These are phyloP conservation scores for Ustilago vetiveriae DNA, from an alignment of 1,284 basidiomycete genomes.

Conservation along the genomic window DNA sequence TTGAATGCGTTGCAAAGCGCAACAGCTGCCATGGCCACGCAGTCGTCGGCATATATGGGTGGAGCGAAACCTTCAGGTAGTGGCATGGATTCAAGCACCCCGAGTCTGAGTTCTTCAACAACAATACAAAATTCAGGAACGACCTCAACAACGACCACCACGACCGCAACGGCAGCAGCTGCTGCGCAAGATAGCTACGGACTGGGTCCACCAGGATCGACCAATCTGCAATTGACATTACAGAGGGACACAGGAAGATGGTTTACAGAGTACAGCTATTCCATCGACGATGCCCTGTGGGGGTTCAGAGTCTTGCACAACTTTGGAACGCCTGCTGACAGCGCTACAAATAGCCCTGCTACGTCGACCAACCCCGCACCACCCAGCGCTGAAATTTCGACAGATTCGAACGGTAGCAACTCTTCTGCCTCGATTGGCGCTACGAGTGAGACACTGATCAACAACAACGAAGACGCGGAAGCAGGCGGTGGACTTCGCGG, in stretches of 20 bases:
- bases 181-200: slow-evolving; percentile 11
- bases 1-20: slow-evolving; percentile 33
- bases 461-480: slow-evolving; percentile 14
- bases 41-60: slow-evolving; percentile 1
- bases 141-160: slow-evolving; percentile 1
- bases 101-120: slow-evolving; percentile 6
- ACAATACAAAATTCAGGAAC: slow-evolving; percentile 1
- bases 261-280: slow-evolving; percentile 94
- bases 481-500: slow-evolving; percentile 80
- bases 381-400: too few relatives aligned
- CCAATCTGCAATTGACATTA: slow-evolving; percentile 79
- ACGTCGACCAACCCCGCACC: neutral
- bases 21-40: slow-evolving; percentile 5
- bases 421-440: too few relatives aligned
- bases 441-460: too few relatives aligned
- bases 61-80: neutral
- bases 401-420: too few relatives aligned
- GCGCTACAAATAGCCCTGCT: too few relatives aligned
- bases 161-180: slow-evolving; percentile 8
- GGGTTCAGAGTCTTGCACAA: slow-evolving; percentile 90
- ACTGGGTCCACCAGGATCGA: slow-evolving; percentile 52
- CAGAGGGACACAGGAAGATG: slow-evolving; percentile 92
- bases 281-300: slow-evolving; percentile 90
- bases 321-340: slow-evolving; percentile 71
- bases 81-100: slow-evolving; percentile 6